These are phyloP conservation scores for Trichosporon ovoides DNA, from an alignment of 1,284 basidiomycete species.

Conservation along the genomic window DNA sequence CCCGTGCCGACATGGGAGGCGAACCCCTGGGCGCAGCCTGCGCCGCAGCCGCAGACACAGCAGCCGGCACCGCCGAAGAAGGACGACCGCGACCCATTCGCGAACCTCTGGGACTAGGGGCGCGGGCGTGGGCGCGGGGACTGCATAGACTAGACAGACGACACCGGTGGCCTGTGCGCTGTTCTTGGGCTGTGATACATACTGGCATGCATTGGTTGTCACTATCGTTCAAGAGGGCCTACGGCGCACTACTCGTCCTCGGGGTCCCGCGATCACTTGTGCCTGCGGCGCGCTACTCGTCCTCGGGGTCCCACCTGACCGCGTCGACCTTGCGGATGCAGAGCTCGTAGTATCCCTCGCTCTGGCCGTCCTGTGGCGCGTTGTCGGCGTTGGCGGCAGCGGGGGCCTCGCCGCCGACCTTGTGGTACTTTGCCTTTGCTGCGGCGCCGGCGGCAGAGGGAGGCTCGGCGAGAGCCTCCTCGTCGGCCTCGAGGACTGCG, in stretches of 20 bases:
- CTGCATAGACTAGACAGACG: too few relatives aligned
- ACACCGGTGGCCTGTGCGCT: too few relatives aligned
- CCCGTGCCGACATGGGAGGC: constrained; percentile 27
- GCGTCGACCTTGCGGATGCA: constrained; percentile 48
- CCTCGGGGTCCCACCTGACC: constrained; percentile 42
- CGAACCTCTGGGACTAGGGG: constrained; percentile 17
- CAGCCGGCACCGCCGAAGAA: constrained; percentile 21
- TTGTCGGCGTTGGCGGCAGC: constrained; percentile 6
- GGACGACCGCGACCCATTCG: constrained; percentile 28
- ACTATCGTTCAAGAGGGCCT: too few relatives aligned
- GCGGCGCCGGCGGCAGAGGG: background rate
- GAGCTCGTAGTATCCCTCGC: constrained; percentile 51
- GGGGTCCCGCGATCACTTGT: constrained; percentile 42
- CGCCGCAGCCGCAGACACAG: constrained; percentile 11
- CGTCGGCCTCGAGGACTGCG: constrained; percentile 12
- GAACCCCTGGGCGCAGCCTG: constrained; percentile 28
- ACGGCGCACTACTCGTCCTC: constrained; percentile 23
- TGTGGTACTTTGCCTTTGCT: constrained; percentile 27
- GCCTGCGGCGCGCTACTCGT: constrained; percentile 14
- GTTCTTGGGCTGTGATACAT: background rate
- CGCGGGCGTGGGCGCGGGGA: too few relatives aligned
- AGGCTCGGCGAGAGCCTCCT: constrained; percentile 28
- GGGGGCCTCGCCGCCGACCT: constrained; percentile 19
- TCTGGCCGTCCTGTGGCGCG: background rate
- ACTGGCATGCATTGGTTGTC: background rate